Conservation (phyloP, 805 yeast species). For the Hanseniaspora taiwanica region DNA sequence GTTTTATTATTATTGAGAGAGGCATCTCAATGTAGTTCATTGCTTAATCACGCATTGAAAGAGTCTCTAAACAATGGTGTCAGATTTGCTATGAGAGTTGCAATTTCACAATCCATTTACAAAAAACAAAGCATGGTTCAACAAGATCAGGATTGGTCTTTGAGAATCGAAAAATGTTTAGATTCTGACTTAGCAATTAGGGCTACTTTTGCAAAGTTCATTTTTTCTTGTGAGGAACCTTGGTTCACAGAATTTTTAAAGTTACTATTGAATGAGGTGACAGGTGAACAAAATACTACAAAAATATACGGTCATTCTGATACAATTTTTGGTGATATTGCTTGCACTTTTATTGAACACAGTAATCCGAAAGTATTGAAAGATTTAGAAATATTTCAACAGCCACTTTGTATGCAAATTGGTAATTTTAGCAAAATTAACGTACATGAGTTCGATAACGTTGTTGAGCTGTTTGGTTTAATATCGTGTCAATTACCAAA, state of each 20-base stretch:
- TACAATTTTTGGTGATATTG: constrained; percentile 26
- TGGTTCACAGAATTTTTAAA: constrained; percentile 20
- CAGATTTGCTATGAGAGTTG: constrained; percentile 39
- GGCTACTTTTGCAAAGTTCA: constrained; percentile 12
- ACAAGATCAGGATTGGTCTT: constrained; percentile 62
- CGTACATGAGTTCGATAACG: not conserved
- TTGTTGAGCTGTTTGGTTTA: not conserved
- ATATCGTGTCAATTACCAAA: not conserved
- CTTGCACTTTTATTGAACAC: constrained; percentile 15
- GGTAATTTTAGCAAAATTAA: not conserved
- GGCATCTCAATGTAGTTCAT: constrained; percentile 13
- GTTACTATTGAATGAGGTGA: constrained; percentile 27
- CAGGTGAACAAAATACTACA: not conserved
- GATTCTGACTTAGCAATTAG: constrained; percentile 45
- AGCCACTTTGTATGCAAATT: not conserved
- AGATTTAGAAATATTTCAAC: constrained; percentile 4
- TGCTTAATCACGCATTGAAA: constrained; percentile 18
- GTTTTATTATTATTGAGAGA: constrained; percentile 21
- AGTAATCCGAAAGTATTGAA: constrained; percentile 5
- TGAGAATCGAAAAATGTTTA: constrained; percentile 54
- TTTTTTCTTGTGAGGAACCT: constrained; percentile 12
- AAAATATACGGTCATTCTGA: constrained; percentile 15
- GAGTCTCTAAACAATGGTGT: constrained; percentile 30
- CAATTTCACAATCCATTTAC: constrained; percentile 53
- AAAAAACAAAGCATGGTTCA: constrained; percentile 42